Base-by-base conservation (phyloP, 228 moss, liverwort and hornwort species). In the Sphagnum fallax region DNA sequence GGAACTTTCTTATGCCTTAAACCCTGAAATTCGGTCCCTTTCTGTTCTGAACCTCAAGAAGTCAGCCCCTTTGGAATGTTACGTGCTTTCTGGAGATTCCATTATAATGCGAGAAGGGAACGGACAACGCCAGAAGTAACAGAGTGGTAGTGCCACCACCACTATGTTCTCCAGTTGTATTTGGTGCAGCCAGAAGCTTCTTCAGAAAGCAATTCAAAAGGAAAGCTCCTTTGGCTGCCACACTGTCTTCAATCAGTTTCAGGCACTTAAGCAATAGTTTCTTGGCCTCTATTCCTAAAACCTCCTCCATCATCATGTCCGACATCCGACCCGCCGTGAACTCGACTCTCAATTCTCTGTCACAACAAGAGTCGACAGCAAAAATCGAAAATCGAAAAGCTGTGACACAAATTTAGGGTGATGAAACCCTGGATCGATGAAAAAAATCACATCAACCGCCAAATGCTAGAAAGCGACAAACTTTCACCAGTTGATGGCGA, bases 11-110 rank as follows among this genome's bases (percentile, higher is more conserved):
- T 32, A 32, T 32, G 32, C 32, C 1, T 32, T 32, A 32, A 32
- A 32, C 32, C 32, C 32, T 32, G 32, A 32, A 32, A 32, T 32
- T 32, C 32, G 32, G 32, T 32, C 32, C 32, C 32, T 32, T 32
- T 32, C 32, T 32, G 32, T 32, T 32, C 32, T 32, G 32, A 32
- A 32, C 1, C 32, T 32, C 32, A 32, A 32, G 32, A 32, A 32
- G 32, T 32, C 1, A 32, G 32, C 32, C 32, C 32, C 32, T 32
- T 32, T 32, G 32, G 32, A 32, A 32, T 32, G 32, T 57, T 32
- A 89, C 91, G 83, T 98, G 94, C 48, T 89, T 98, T 75, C 88
- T 85, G 5, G 90, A 84, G 60, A 98, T 88, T 50, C 98, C 88
- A 49, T 82, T 85, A 73, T 90, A 98, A 78, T 98, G 98, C 5